These are phyloP conservation scores for Podospora tetraspora DNA, from an alignment of 495 filamentous ascomycete genomes.

Conservation along the genomic window DNA sequence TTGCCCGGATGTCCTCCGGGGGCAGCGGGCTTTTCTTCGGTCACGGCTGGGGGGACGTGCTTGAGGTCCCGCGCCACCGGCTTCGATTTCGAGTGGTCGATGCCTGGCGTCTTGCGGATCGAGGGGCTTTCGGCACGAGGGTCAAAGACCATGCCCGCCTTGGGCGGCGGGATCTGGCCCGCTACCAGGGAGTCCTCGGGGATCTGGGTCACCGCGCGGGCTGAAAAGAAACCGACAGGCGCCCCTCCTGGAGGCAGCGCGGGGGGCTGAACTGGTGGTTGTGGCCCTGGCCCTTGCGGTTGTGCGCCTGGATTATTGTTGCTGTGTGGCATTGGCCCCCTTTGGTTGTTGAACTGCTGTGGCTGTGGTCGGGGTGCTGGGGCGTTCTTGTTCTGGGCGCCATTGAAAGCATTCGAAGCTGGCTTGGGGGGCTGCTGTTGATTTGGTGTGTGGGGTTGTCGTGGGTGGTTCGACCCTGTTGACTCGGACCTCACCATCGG, in stretches of 20 bases:
- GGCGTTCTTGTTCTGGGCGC: conserved; percentile 15
- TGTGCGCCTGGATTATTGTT: conserved; percentile 19
- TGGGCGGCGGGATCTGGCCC: conserved; percentile 35
- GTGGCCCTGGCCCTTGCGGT: conserved; percentile 24
- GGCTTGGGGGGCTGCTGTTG: conserved; percentile 25
- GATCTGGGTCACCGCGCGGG: conserved; percentile 53
- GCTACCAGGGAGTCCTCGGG: conserved; percentile 32
- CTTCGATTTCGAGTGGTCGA: conserved; percentile 71
- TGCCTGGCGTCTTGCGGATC: conserved; percentile 82
- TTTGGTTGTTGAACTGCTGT: conserved; percentile 29
- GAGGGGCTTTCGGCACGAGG: conserved; percentile 78
- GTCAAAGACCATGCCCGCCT: conserved; percentile 61
- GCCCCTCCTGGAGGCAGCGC: conserved; percentile 13
- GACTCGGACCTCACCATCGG: conserved; percentile 25
- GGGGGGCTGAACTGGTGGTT: conserved; percentile 16
- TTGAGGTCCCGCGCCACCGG: conserved; percentile 51
- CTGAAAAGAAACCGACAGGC: conserved; percentile 61
- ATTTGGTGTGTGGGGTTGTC: conserved; percentile 36
- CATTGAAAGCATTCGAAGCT: conserved; percentile 15
- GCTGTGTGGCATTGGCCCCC: conserved; percentile 16
- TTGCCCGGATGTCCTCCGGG: background rate
- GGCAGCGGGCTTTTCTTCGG: conserved; percentile 7
- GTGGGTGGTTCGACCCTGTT: conserved; percentile 23
- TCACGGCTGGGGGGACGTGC: conserved; percentile 31
- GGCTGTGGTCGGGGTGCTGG: conserved; percentile 16